These are phyloP conservation scores for Collariella sp. DNA, from an alignment of 495 filamentous ascomycete species.

Conservation along the genomic window DNA sequence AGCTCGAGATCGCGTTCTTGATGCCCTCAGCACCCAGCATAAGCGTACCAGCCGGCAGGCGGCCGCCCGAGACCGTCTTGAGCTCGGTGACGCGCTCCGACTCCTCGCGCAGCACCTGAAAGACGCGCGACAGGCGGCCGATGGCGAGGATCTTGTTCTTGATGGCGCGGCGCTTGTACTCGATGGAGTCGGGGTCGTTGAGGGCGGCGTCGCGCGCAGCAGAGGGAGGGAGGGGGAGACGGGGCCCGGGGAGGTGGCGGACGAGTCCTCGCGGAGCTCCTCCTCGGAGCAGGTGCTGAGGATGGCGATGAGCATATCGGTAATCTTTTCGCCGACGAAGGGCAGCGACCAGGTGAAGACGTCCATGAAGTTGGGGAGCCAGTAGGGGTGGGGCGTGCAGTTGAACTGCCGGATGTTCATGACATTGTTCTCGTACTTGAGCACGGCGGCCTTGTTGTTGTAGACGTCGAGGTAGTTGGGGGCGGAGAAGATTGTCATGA, in stretches of 20 bases:
- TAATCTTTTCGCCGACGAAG: constrained; percentile 98
- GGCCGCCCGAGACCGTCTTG: constrained; percentile 90
- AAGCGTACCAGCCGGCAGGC: constrained; percentile 87
- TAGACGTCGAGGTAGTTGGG: constrained; percentile 99
- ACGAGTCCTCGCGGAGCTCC: constrained; percentile 72
- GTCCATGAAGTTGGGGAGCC: constrained; percentile 99
- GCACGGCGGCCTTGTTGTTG: constrained; percentile 97
- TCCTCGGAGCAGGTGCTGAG: constrained; percentile 97
- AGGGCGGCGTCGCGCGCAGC: constrained; percentile 27
- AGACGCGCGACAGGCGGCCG: constrained; percentile 90
- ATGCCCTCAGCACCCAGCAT: constrained; percentile 98
- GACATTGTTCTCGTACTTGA: constrained; percentile 99
- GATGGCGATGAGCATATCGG: constrained; percentile 98
- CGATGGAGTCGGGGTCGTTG: constrained; percentile 74
- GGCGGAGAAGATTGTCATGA: constrained; percentile 99
- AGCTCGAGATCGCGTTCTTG: constrained; percentile 95
- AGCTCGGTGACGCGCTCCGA: constrained; percentile 94
- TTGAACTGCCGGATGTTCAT: constrained; percentile 99
- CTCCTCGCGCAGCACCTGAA: constrained; percentile 96
- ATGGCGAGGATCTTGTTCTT: constrained; percentile 99
- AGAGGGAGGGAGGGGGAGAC: constrained; percentile 56
- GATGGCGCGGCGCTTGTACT: constrained; percentile 89
- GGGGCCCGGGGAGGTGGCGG: constrained; percentile 50
- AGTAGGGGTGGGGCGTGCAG: constrained; percentile 97
- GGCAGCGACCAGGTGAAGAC: constrained; percentile 99